Evolutionary conservation across 2,329 filamentous ascomycete species (phyloP), one percentile per base, ranked within the genome.

Genomic region (Canariomyces notabilis): DNA sequence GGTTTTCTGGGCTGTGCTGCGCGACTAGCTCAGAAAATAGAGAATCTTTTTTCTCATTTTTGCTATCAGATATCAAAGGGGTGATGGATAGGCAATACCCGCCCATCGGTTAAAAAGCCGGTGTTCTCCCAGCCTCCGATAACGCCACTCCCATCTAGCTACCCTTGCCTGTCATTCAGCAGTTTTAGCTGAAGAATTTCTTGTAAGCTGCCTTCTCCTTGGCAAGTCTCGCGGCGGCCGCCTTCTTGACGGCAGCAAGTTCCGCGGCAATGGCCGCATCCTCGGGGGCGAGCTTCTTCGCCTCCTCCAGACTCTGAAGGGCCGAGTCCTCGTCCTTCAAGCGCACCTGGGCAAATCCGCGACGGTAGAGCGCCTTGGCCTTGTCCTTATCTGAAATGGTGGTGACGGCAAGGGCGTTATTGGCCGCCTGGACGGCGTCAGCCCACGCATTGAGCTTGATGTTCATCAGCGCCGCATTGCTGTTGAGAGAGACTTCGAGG

Each of bases 151-250:
- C n/a, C n/a, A n/a, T n/a, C n/a, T n/a, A n/a, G n/a, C n/a, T n/a
- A n/a, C n/a, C n/a, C n/a, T n/a, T n/a, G n/a, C n/a, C n/a, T n/a
- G n/a, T n/a, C n/a, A n/a, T n/a, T n/a, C n/a, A n/a, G n/a, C n/a
- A n/a, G 82, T 33, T 73, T 66, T 64, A 96, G 94, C 69, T 89
- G 64, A 97, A 97, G 69, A 94, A 93, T 72, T 95, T 97, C 72
- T 85, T 87, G 65, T 91, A 95, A 5, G 84, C 85, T 58, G 87
- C 88, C 79, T 90, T 94, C 74, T 96, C 88, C 79, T 90, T 95
- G 64, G 86, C 85, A 52, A 81, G 76, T 51, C 85, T 78, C 48
- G 84, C 86, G 9, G 80, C 76, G 20, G 85, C 78, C 59, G 76
- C 80, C 71, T 84, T 84, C 79, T 90, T 95, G 42, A 93, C 82